Evolutionary conservation across 306 rosid species (phyloP).

Genomic region (Pyrus bretschneideri): DNA sequence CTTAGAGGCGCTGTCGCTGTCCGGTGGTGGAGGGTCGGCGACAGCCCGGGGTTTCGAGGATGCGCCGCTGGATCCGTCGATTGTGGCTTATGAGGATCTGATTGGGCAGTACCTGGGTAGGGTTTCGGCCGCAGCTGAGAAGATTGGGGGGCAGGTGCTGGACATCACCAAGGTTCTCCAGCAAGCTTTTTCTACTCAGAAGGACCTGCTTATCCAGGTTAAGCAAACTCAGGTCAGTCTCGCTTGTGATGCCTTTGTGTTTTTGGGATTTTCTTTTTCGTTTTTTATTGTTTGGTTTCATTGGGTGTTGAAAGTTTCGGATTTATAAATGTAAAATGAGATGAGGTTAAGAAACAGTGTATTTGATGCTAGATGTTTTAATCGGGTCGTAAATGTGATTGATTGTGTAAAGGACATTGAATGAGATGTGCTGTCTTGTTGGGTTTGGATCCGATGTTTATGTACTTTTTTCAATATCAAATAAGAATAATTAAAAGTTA

Average conservation of each 20-base stretch:
- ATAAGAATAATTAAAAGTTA: background rate
- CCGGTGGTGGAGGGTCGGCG: conserved; percentile 16
- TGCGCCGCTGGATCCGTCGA: conserved; percentile 48
- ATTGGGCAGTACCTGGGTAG: conserved; percentile 41
- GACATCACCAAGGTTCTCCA: conserved; percentile 41
- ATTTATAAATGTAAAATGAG: background rate
- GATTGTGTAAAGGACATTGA: background rate
- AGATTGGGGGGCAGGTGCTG: conserved; percentile 72
- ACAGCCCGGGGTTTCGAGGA: conserved; percentile 15
- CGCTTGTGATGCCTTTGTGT: background rate
- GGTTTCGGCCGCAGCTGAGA: conserved; percentile 60
- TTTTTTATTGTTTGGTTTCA: background rate
- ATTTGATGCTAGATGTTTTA: background rate
- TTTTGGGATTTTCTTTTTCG: background rate
- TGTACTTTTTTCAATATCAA: background rate
- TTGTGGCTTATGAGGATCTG: conserved; percentile 62
- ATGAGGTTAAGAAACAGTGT: background rate
- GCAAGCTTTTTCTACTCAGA: conserved; percentile 68
- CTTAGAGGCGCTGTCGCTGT: conserved; percentile 52
- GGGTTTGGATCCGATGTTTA: background rate
- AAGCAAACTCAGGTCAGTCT: conserved; percentile 64
- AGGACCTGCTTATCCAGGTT: conserved; percentile 56
- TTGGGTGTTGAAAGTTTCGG: background rate
- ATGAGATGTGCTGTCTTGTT: background rate
- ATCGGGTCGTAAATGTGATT: background rate